Evolutionary conservation across 129 eudicot genomes (phyloP), one percentile per base, ranked within the genome.

Genomic region (Saposhnikovia divaricata): DNA sequence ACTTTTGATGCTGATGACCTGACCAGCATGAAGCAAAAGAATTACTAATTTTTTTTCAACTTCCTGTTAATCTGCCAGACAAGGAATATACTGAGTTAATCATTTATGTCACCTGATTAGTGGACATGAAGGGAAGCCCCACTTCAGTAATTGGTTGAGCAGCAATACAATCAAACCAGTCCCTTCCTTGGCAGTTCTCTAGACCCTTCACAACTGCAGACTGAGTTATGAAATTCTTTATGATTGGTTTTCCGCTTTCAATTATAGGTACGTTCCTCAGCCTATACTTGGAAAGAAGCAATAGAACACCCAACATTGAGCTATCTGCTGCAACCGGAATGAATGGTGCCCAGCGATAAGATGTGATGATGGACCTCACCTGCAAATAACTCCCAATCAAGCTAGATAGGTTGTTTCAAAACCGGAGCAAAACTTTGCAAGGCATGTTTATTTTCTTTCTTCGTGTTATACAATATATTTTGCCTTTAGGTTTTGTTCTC

Each of bases 181-280:
- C 97, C 76, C 97, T 80, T 81, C 98, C 98, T 83, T 79, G 86
- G 87, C 97, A 92, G 78, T 83, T 84, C 79, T 87, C 92, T 63
- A 95, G 97, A 59, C 98, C 97, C n/a, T 86, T 88, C 34, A 91
- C 84, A 53, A 93, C 92, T 76, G 96, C 97, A 43, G 97, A 91
- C 89, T 93, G 98, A 50, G 98, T 93, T 65, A 91, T 91, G 82
- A 89, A 93, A 85, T 93, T 93, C 63, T 78, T 87, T 27, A 95
- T 86, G 40, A 46, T 50, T 3, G 97, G 87, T 28, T 81, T 74
- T 7, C 97, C 98, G 5, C 83, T 81, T 83, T 92, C 97, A 50
- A 90, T 90, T 69, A 95, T 89, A 2, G 98, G 98, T 75, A 92
- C 96, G 83, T 92, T 95, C 74, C 97, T 85, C 83, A 95, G 79